Evolutionary conservation across 129 eudicot genomes (phyloP).

Genomic region (Pseudognaphalium luteoalbum): DNA sequence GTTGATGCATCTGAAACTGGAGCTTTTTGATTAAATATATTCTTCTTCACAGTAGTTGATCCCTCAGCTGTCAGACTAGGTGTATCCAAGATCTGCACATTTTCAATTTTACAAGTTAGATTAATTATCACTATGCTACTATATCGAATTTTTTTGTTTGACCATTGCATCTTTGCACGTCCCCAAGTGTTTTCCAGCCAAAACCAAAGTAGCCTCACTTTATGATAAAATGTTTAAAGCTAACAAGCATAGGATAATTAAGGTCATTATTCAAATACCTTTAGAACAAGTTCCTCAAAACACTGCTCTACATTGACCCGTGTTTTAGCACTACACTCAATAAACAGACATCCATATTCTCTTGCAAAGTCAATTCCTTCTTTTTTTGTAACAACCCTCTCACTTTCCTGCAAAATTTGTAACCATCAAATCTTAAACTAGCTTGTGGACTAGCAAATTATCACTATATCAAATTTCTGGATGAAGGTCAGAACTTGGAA

Average conservation of each 20-base stretch:
- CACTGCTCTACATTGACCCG: conserved; percentile 88
- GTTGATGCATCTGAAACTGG: conserved; percentile 67
- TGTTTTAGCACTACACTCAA: conserved; percentile 93
- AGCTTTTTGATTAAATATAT: conserved; percentile 85
- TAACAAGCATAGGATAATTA: too few species aligned
- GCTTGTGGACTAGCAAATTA: neutral
- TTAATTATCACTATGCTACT: neutral
- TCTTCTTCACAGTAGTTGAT: conserved; percentile 60
- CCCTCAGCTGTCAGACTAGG: conserved; percentile 90
- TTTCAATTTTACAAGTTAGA: neutral
- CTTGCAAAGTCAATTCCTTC: conserved; percentile 93
- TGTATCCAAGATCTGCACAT: conserved; percentile 81
- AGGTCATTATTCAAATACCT: conserved; percentile 46
- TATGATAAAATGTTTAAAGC: too few species aligned
- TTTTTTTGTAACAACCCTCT: conserved; percentile 82
- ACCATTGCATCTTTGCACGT: too few species aligned
- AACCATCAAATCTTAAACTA: neutral
- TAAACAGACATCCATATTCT: conserved; percentile 89
- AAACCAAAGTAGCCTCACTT: too few species aligned
- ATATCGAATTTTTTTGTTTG: too few species aligned
- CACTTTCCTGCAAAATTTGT: conserved; percentile 56
- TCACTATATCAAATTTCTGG: neutral
- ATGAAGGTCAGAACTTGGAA: neutral
- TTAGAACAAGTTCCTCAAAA: conserved; percentile 89
- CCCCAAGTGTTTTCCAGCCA: too few species aligned